Percentiles rank a stretch among this genome's conserved stretches.
Evolutionary conservation across 2,329 filamentous ascomycete species (phyloP).

Genomic region (Colletotrichum melonis): DNA sequence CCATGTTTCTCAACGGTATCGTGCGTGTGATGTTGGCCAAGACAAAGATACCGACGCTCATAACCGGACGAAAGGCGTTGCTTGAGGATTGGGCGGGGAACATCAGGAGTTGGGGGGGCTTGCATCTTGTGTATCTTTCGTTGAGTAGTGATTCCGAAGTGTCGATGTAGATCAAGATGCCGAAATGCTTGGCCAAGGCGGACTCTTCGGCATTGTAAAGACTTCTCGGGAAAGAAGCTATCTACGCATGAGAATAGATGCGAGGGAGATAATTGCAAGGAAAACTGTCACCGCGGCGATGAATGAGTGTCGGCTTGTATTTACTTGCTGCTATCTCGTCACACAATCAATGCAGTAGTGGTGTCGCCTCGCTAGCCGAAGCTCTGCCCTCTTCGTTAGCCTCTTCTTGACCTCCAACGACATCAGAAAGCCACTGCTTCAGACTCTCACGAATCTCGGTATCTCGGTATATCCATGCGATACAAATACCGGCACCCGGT

Average conservation of each 20-base stretch:
- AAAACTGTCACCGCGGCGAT: neutral
- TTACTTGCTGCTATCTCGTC: neutral
- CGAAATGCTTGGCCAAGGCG: neutral
- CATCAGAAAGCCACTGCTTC: constrained; percentile 31
- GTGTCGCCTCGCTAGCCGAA: constrained; percentile 47
- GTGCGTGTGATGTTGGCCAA: neutral
- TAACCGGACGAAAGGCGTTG: neutral
- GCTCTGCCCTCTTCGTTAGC: constrained; percentile 10
- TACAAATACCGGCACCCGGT: constrained; percentile 51
- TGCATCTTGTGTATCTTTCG: neutral
- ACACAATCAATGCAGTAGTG: constrained; percentile 40
- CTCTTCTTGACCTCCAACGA: neutral
- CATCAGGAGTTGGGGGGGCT: neutral
- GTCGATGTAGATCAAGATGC: neutral
- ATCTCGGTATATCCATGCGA: constrained; percentile 54
- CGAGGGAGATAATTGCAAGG: neutral
- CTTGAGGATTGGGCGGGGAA: neutral
- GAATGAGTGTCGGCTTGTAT: neutral
- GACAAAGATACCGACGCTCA: neutral
- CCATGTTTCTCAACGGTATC: neutral
- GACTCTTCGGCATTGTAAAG: neutral
- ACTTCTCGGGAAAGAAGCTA: neutral
- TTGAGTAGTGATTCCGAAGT: neutral
- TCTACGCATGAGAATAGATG: neutral
- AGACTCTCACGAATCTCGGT: constrained; percentile 43